Base-by-base conservation (phyloP, 2,329 filamentous ascomycete species). In the Lachnellula cervina region DNA sequence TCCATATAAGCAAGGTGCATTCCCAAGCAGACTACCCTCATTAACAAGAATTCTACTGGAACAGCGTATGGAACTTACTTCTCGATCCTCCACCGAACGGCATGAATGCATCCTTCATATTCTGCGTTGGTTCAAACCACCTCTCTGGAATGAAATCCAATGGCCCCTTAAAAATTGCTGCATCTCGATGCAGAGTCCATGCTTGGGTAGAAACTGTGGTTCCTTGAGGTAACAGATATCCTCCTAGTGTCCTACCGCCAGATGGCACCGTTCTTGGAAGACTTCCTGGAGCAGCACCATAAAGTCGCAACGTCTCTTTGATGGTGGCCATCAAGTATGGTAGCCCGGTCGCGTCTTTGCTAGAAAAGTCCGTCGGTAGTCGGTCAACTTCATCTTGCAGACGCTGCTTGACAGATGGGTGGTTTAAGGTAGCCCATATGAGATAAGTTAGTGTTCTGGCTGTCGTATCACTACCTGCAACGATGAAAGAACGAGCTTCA, bases 1-100 rank as follows among this genome's bases (percentile, higher is more conserved):
- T 84, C 81, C 69, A 81, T 80, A 21, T 73, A 70, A 0, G 82
- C 81, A 19, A 86, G 71, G 57, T 84, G 80, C 25, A 80, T 69
- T 2, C 82, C 82, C 16, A 86, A 70, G 57, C 82, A 86, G 2
- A 68, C 69, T 73, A 57, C 43, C 38, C 21, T 40, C 48, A 21
- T 49, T 19, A 44, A 21, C 11, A 9, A 49, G 8, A 11, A 14
- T 3, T 14, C 19, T 44, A 23, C 42, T 14, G 14, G 13, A 44
- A 21, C 5, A 23, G 13, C 28, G 42, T 8, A 5, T 25, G n/a
- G 23, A 37, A 44, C 65, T 52, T 61, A 67, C 77, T 74, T 48
- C 78, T 70, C 0, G 78, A 71, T 1, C 81, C 81, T 5, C 73
- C 76, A 1, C 80, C 80, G 64, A 82, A 84, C 0, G 80, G 75